These are phyloP conservation scores for Lipomyces yamadae DNA, from an alignment of 805 yeast species.

Conservation along the genomic window DNA sequence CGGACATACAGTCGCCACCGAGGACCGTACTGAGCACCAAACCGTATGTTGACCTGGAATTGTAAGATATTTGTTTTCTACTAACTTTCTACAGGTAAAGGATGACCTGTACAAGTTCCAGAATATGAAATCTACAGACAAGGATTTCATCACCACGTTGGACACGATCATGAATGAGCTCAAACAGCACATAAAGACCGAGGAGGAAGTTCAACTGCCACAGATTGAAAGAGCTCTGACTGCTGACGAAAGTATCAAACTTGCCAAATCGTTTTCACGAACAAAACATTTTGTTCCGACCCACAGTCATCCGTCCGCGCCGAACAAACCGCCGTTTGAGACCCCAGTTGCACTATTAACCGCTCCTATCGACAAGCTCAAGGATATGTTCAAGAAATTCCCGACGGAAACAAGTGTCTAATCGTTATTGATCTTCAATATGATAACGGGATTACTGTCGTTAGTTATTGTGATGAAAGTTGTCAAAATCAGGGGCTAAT, in stretches of 20 bases:
- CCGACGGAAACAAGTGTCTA: not conserved
- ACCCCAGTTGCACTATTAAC: conserved; percentile 14
- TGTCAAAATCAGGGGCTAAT: no score
- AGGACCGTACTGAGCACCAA: conserved; percentile 16
- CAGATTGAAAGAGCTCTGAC: conserved; percentile 4
- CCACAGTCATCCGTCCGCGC: conserved; percentile 22
- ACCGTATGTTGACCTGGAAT: not conserved
- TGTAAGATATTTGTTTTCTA: not conserved
- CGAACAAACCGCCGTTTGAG: conserved; percentile 18
- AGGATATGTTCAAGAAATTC: conserved; percentile 6
- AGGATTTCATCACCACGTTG: not conserved
- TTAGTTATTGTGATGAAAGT: no score
- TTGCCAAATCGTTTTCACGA: conserved; percentile 9
- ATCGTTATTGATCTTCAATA: no score
- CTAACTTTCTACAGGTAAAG: conserved; percentile 3
- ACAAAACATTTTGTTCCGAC: conserved; percentile 17
- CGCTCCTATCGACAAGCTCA: conserved; percentile 16
- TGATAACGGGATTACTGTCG: no score
- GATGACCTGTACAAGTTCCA: conserved; percentile 14
- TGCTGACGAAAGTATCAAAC: conserved; percentile 6
- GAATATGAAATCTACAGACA: conserved; percentile 3
- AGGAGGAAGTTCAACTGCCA: conserved; percentile 13
- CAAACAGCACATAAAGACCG: conserved; percentile 10
- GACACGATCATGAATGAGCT: conserved; percentile 7
- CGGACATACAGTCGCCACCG: conserved; percentile 10